Evolutionary conservation across 257 asterid species (phyloP).

Genomic region (Fraxinus anomala): DNA sequence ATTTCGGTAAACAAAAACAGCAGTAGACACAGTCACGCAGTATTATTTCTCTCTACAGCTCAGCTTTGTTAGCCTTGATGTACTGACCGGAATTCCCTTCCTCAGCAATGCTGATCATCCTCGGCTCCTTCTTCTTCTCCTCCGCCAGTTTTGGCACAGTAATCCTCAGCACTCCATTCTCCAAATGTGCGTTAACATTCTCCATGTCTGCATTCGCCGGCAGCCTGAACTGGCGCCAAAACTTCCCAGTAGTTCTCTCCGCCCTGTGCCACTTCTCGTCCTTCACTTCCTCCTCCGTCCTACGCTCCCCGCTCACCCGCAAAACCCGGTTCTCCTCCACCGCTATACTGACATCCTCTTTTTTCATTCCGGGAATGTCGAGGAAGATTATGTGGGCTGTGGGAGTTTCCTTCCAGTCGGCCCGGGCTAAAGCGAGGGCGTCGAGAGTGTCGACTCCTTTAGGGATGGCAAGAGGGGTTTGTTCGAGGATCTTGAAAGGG

Average conservation of each 20-base stretch:
- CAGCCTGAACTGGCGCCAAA: conserved; percentile 82
- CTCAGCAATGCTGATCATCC: conserved; percentile 47
- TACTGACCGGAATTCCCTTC: background rate
- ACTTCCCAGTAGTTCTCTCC: conserved; percentile 69
- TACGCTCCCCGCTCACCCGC: conserved; percentile 70
- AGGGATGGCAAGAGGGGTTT: conserved; percentile 36
- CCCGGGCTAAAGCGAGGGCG: conserved; percentile 48
- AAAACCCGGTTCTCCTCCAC: conserved; percentile 63
- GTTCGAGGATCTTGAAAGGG: conserved; percentile 48
- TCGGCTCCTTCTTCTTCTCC: conserved; percentile 56
- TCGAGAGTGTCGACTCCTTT: conserved; percentile 19
- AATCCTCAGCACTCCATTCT: conserved; percentile 72
- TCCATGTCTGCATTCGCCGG: conserved; percentile 71
- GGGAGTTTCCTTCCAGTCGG: conserved; percentile 79
- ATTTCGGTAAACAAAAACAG: too few relatives aligned
- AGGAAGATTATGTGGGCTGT: conserved; percentile 56
- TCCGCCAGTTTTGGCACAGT: conserved; percentile 53
- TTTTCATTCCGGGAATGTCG: conserved; percentile 75
- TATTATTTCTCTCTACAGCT: background rate
- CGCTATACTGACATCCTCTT: conserved; percentile 66
- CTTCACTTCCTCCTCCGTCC: conserved; percentile 52
- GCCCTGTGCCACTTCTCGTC: conserved; percentile 87
- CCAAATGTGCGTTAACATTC: conserved; percentile 51
- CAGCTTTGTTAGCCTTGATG: conserved; percentile 24
- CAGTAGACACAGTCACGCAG: too few relatives aligned